phyloP scores from a whole-genome alignment of 768 basidiomycete species.

The Tylopilus felleus region DNA sequence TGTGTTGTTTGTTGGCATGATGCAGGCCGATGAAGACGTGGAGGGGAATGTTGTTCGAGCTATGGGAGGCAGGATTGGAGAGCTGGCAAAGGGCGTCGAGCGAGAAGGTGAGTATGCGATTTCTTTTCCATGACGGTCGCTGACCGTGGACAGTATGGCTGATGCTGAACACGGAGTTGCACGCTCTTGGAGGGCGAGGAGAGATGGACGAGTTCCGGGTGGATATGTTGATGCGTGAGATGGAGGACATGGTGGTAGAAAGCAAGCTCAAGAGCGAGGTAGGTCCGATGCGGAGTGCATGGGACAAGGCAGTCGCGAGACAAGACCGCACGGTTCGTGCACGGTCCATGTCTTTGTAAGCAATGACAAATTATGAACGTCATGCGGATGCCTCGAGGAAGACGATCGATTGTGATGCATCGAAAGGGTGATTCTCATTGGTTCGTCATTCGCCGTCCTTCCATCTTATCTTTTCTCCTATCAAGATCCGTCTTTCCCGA shows the following conservation, averaged over 20 bases:
- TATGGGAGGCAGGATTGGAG: slow-evolving; percentile 43
- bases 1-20: slow-evolving; percentile 47
- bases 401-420: too few relatives aligned
- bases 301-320: slow-evolving; percentile 41
- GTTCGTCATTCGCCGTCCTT: slow-evolving; percentile 2
- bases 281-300: slow-evolving; percentile 54
- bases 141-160: slow-evolving; percentile 40
- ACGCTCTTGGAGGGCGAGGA: slow-evolving; percentile 38
- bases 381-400: slow-evolving; percentile 17
- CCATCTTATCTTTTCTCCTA: slow-evolving; percentile 21
- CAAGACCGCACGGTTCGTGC: slow-evolving; percentile 13
- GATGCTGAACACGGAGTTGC: slow-evolving; percentile 52
- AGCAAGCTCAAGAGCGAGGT: slow-evolving; percentile 50
- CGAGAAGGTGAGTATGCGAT: slow-evolving; percentile 45
- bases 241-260: slow-evolving; percentile 67
- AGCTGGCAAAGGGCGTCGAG: slow-evolving; percentile 44
- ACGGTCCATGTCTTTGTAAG: slow-evolving; percentile 29
- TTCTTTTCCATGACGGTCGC: background rate
- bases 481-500: slow-evolving; percentile 13
- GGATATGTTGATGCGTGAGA: slow-evolving; percentile 47
- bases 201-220: slow-evolving; percentile 34
- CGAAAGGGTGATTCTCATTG: slow-evolving; percentile 8
- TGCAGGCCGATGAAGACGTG: slow-evolving; percentile 26
- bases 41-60: slow-evolving; percentile 30
- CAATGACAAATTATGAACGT: background rate